Base-by-base conservation (phyloP, 176 grass and related monocot genomes). In the Oryza rufipogon region DNA sequence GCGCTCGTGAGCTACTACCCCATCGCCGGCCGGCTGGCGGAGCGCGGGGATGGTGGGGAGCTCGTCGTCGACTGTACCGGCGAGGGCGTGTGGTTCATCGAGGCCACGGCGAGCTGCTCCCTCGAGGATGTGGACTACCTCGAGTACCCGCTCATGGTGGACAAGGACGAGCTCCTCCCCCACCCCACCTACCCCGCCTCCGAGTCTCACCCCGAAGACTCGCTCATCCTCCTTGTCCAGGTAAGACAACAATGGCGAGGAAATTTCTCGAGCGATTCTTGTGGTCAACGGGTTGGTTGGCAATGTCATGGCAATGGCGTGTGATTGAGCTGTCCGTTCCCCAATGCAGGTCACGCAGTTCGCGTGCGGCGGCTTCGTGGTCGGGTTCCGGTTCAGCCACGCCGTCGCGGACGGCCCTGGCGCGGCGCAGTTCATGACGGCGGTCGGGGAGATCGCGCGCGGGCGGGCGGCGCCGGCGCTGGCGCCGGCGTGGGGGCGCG, bases 71-170 rank as follows among this genome's bases (percentile, higher is more conserved):
- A 86, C 5, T 98, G 96, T 74, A 93, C 89, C 10, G 91, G 89
- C 7, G 91, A 98, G 30, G 96, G 95, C 73, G 96, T 92, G 2
- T 93, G 93, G 96, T 98, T 98, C 86, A 45, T 95, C 11, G 91
- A 95, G 86, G 93, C 93, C 30, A 56, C 41, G 19, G 73, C 83
- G 0, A 82, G 80, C 49, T 90, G 80, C 84, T 90, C 80, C 36
- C 90, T 98, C 4, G 85, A 88, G 89, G 95, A 98, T 25, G 92
- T 93, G 25, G 91, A 95, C 81, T 87, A 95, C 80, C 88, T 98
- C 63, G 91, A 98, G 89, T 85, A 93, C 76, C 93, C 96, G 2
- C 86, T 95, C 61, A 86, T 84, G 92, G 86, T 98, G 70, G 71
- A 84, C 45, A 98, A 98, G 80, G 93, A 95, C 25, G 93, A 89